Percentiles rank a stretch among this genome's conserved stretches.
Conservation (phyloP, 177 flowering plant genomes). For the Vitis hybrid region DNA sequence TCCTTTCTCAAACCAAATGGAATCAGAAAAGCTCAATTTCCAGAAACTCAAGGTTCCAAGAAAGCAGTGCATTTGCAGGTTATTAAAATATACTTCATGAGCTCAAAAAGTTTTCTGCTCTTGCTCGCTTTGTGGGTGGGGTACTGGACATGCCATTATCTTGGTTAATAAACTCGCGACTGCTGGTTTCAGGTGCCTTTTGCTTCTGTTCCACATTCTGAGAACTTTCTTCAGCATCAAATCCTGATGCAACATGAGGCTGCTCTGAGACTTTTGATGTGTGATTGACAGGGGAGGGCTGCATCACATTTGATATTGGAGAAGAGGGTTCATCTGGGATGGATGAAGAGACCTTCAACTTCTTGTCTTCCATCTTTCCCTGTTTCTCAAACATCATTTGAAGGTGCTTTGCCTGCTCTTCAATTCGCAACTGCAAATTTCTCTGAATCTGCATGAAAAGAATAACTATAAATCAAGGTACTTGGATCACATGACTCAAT, state of each 20-base stretch:
- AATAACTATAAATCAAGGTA: background rate
- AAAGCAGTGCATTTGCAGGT: too few species aligned
- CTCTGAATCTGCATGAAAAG: conserved; percentile 45
- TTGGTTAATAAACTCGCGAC: conserved; percentile 1
- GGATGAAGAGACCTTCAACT: conserved; percentile 24
- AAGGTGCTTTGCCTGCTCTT: conserved; percentile 57
- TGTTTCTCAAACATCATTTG: conserved; percentile 62
- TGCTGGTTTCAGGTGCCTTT: conserved; percentile 15
- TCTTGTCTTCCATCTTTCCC: conserved; percentile 27
- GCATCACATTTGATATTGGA: conserved; percentile 5
- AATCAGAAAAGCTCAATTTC: too few species aligned
- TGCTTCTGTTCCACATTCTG: conserved; percentile 14
- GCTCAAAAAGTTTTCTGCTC: conserved; percentile 7
- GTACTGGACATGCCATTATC: conserved; percentile 1
- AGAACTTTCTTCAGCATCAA: conserved; percentile 11
- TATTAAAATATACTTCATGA: too few species aligned
- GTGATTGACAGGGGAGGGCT: conserved; percentile 10
- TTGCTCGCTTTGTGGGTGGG: conserved; percentile 33
- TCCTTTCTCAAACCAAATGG: too few species aligned
- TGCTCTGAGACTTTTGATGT: conserved; percentile 15
- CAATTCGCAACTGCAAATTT: conserved; percentile 53
- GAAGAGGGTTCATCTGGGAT: conserved; percentile 22
- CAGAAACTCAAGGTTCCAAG: too few species aligned
- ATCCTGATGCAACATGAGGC: conserved; percentile 6
- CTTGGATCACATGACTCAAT: too few species aligned